Base-by-base conservation (phyloP, 306 rosid genomes). In the Cucurbita maxima region DNA sequence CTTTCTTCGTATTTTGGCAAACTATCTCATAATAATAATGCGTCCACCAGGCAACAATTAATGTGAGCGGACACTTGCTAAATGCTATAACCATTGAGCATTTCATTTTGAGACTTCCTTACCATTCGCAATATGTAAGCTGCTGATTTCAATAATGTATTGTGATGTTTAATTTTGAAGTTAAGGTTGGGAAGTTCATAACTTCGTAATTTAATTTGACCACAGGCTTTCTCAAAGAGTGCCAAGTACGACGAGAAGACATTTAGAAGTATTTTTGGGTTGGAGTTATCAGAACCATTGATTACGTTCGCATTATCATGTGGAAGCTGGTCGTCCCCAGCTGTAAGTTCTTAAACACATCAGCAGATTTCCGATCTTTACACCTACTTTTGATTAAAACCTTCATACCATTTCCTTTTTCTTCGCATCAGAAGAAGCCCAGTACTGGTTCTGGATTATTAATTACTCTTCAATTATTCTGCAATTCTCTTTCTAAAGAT, bases 301-400 rank as follows among this genome's bases (percentile, higher is more conserved):
- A 96, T 94, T 36, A 94, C 99, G 67, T 94, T 87, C 77, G 99
- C 99, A 45, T 91, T 94, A 47, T 94, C 96, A 72, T 83, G 92
- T 84, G 99, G 99, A 79, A 94, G 97, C 76, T 91, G 96, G 97
- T 94, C 99, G 71, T 94, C 99, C 77, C 99, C 99, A 47, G 91
- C 91, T 72, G 99, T 94, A 91, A 87, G 97, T 87, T 58, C 55
- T 41, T 68, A 5, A 67, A 22, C 38, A 10, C 71, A 64, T 41
- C 52, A 40, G 16, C 10, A 10, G 37, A 10, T 66, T 66, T 66
- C 54, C 11, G 18, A 5, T 38, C 70, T 38, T 38, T 37, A 62
- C 70, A 8, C 40, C 22, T 40, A n/a, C 8, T 64, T 43, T 64
- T 18, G 36, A 36, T 64, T 64, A 34, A 5, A 40, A 18, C 2